A percentile compares a stretch with the other conserved stretches of the same genome.
These are phyloP conservation scores for Blastocladiella emersonii DNA, from an alignment of 371 early-diverging fungal species.

Conservation along the genomic window DNA sequence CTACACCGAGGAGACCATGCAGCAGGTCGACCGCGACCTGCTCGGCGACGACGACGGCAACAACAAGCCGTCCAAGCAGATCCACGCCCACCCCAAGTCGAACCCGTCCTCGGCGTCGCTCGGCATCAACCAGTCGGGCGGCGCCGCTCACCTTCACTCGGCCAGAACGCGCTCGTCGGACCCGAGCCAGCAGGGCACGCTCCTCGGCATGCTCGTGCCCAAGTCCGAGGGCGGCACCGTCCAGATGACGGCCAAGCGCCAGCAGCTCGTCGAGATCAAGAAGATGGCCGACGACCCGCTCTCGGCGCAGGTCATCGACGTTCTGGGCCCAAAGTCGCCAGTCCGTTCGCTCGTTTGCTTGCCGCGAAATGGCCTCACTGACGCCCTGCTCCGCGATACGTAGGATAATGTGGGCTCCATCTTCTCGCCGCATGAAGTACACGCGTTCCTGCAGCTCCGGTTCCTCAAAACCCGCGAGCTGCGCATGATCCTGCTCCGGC, in stretches of 20 bases:
- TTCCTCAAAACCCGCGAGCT: conserved; percentile 21
- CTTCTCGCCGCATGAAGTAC: conserved; percentile 36
- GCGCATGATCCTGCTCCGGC: conserved; percentile 19
- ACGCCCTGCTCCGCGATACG: not conserved
- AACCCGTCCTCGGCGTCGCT: too few relatives aligned
- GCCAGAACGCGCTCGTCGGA: too few relatives aligned
- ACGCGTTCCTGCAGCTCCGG: conserved; percentile 26
- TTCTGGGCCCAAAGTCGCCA: not conserved
- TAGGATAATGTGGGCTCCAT: conserved; percentile 26
- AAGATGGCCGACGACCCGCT: not conserved
- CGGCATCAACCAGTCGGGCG: not conserved
- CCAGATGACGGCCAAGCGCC: not conserved
- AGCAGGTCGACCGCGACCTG: not conserved
- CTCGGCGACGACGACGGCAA: not conserved
- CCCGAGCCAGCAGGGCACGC: not conserved
- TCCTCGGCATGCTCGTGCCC: not conserved
- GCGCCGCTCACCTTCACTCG: too few relatives aligned
- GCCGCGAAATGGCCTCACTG: too few relatives aligned
- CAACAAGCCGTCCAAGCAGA: too few relatives aligned
- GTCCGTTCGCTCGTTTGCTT: not conserved
- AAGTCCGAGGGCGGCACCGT: not conserved
- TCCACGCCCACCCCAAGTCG: too few relatives aligned
- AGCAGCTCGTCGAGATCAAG: not conserved
- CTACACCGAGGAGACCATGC: not conserved
- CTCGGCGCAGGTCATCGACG: not conserved